phyloP scores from a whole-genome alignment of 2,329 filamentous ascomycete species.

The Fusarium sp. region DNA sequence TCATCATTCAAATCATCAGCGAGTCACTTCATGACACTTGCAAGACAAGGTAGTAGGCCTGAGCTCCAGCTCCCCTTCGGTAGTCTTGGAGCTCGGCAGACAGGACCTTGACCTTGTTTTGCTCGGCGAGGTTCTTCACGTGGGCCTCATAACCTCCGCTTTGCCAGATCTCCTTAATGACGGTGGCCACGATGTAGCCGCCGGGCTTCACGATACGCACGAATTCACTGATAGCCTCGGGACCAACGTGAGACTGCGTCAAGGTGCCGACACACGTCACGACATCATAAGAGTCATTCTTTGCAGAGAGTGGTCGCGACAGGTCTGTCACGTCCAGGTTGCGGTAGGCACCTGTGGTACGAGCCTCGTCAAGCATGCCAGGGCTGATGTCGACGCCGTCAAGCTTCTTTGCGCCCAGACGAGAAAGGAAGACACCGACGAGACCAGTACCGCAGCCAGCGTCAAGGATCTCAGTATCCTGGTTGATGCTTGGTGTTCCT shows the following conservation, averaged over 20 bases:
- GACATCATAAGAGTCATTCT: constrained; percentile 63
- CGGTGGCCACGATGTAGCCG: constrained; percentile 66
- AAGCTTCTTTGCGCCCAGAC: constrained; percentile 61
- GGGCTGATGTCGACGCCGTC: constrained; percentile 68
- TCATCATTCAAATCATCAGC: constrained; percentile 29
- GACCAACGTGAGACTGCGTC: constrained; percentile 69
- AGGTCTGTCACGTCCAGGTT: constrained; percentile 63
- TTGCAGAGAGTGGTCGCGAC: constrained; percentile 58
- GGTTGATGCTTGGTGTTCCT: constrained; percentile 45
- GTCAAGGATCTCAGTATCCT: constrained; percentile 61
- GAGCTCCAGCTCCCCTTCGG: constrained; percentile 51
- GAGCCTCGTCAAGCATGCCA: constrained; percentile 68
- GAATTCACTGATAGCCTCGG: constrained; percentile 65
- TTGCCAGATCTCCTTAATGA: constrained; percentile 66
- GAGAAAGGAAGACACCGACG: constrained; percentile 63
- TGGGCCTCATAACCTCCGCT: constrained; percentile 63
- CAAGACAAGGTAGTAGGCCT: constrained; percentile 53
- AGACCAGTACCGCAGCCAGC: constrained; percentile 71
- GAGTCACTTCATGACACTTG: constrained; percentile 40
- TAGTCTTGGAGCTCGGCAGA: constrained; percentile 54
- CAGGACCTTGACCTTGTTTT: constrained; percentile 51
- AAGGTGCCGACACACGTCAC: constrained; percentile 70
- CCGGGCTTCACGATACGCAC: constrained; percentile 63
- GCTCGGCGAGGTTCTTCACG: constrained; percentile 52
- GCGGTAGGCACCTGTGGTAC: constrained; percentile 63